phyloP scores from a whole-genome alignment of 371 early-diverging fungal genomes.

The Blakeslea trispora region DNA sequence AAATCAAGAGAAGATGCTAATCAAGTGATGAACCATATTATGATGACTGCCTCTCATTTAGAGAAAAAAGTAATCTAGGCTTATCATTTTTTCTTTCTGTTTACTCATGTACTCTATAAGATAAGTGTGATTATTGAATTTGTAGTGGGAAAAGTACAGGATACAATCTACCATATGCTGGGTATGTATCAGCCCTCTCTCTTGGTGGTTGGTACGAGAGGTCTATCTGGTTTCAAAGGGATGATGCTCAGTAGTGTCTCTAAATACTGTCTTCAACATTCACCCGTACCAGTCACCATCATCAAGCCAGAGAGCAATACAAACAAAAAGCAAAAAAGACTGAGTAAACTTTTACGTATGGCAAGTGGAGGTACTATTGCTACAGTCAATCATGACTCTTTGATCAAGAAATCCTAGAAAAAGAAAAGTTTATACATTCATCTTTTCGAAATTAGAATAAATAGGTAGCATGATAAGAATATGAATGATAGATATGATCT shows the following conservation, averaged over 20 bases:
- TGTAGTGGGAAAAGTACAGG: slow-evolving; percentile 64
- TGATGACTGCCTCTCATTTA: slow-evolving; percentile 22
- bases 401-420: no score
- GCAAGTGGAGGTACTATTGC: slow-evolving; percentile 18
- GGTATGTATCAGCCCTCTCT: slow-evolving; percentile 60
- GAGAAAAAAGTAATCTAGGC: slow-evolving; percentile 28
- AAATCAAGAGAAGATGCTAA: slow-evolving; percentile 53
- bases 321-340: slow-evolving; percentile 37
- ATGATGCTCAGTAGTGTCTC: slow-evolving; percentile 60
- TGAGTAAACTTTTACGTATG: slow-evolving; percentile 35
- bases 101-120: slow-evolving; percentile 14
- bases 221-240: slow-evolving; percentile 58
- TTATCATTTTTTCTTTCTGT: no score
- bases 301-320: slow-evolving; percentile 57
- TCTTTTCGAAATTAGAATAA: no score
- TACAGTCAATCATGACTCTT: neutral
- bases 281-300: slow-evolving; percentile 59
- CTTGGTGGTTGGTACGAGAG: slow-evolving; percentile 61
- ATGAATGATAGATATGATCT: no score
- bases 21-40: slow-evolving; percentile 53
- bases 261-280: slow-evolving; percentile 61
- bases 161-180: slow-evolving; percentile 64
- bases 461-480: no score
- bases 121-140: slow-evolving; percentile 62
- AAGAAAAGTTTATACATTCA: no score